These are phyloP conservation scores for Odontarrhena argentea DNA, from an alignment of 345 rosid species.

Conservation along the genomic window DNA sequence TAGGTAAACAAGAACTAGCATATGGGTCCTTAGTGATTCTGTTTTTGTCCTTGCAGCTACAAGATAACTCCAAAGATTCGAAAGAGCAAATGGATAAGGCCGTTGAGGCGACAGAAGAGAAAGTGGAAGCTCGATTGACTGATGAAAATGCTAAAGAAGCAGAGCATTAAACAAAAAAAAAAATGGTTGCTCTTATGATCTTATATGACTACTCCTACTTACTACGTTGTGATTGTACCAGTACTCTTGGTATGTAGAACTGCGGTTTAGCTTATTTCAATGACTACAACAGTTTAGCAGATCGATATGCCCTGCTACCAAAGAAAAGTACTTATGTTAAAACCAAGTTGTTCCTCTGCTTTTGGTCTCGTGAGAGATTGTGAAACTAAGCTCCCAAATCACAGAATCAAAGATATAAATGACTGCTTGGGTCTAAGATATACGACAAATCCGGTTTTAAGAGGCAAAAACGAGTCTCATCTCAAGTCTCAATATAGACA, in stretches of 20 bases:
- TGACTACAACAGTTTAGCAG: neutral
- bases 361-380: neutral
- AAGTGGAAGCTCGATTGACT: conserved; percentile 26
- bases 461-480: conserved; percentile 13
- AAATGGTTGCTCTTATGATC: conserved; percentile 8
- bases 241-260: conserved; percentile 25
- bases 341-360: conserved; percentile 10
- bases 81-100: conserved; percentile 43
- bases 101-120: conserved; percentile 42
- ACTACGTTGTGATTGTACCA: conserved; percentile 27
- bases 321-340: neutral
- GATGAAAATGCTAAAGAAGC: conserved; percentile 36
- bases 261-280: conserved; percentile 24
- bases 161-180: conserved; percentile 38
- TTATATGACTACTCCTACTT: conserved; percentile 18
- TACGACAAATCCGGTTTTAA: neutral
- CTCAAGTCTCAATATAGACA: neutral
- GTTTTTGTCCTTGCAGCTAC: conserved; percentile 48
- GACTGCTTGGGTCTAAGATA: neutral
- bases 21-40: conserved; percentile 14
- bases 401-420: neutral
- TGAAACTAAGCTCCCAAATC: neutral
- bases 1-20: neutral
- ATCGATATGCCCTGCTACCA: neutral
- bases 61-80: conserved; percentile 52